These are phyloP conservation scores for Vitis hybrid DNA, from an alignment of 177 flowering plant genomes.

Conservation along the genomic window DNA sequence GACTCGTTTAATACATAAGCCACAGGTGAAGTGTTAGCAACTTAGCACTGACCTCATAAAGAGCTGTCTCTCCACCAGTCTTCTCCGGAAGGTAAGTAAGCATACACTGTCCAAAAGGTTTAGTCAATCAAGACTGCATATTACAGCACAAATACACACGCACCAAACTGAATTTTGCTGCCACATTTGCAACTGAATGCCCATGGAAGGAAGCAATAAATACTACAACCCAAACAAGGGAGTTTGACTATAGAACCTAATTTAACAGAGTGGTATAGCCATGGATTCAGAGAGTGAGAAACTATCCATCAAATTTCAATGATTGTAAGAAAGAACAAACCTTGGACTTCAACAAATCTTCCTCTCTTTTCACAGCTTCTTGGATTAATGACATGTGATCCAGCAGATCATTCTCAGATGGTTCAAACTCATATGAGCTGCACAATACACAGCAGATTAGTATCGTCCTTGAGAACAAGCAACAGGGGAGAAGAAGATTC, in stretches of 20 bases:
- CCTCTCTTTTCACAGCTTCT: conserved; percentile 40
- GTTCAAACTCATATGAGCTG: conserved; percentile 42
- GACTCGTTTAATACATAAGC: too few species aligned
- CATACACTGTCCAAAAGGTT: neutral
- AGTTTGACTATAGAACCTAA: too few species aligned
- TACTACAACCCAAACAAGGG: too few species aligned
- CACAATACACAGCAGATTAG: conserved; percentile 12
- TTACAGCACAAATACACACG: too few species aligned
- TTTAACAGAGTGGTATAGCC: too few species aligned
- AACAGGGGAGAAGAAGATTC: neutral
- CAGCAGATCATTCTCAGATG: conserved; percentile 52
- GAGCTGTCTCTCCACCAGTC: neutral
- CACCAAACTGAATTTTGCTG: too few species aligned
- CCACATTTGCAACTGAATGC: too few species aligned
- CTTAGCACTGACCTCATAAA: conserved; percentile 1
- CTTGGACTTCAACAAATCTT: conserved; percentile 43
- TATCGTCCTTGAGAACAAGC: neutral
- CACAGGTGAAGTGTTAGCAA: too few species aligned
- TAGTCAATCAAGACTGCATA: too few species aligned
- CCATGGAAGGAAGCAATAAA: too few species aligned
- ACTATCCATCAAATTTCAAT: too few species aligned
- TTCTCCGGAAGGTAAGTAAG: conserved; percentile 1
- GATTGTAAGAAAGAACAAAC: conserved; percentile 19
- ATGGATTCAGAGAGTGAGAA: too few species aligned
- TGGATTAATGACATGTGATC: conserved; percentile 41